Evolutionary conservation across 176 grass and related monocot species (phyloP).

Genomic region (Eragrostis nindensis): DNA sequence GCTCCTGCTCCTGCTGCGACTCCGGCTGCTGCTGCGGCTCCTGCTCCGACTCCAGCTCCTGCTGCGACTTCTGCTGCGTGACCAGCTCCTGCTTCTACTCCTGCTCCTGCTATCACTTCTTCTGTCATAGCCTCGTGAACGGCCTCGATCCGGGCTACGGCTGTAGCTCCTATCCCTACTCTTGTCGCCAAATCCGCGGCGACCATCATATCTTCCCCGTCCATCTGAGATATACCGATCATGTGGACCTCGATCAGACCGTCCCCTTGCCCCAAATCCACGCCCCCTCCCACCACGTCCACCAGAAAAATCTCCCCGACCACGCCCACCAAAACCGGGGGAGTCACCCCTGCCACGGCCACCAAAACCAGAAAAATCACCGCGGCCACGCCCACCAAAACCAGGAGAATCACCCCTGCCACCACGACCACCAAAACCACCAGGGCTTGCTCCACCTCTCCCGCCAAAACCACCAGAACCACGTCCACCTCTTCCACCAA

Average conservation of each 20-base stretch:
- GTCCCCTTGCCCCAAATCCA: conserved; percentile 72
- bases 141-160: conserved; percentile 66
- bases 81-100: conserved; percentile 64
- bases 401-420: conserved; percentile 66
- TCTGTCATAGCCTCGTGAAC: conserved; percentile 62
- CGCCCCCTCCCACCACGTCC: conserved; percentile 63
- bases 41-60: conserved; percentile 56
- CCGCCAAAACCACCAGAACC: conserved; percentile 64
- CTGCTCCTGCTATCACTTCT: conserved; percentile 57
- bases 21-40: conserved; percentile 55
- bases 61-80: conserved; percentile 67
- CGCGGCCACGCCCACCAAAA: conserved; percentile 58
- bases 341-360: conserved; percentile 58
- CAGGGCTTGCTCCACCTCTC: conserved; percentile 54
- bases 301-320: conserved; percentile 66
- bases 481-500: conserved; percentile 57
- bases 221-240: conserved; percentile 79
- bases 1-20: conserved; percentile 66
- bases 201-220: conserved; percentile 62
- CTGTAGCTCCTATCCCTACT: conserved; percentile 73
- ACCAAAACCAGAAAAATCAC: conserved; percentile 60
- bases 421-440: conserved; percentile 62
- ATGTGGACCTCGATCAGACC: conserved; percentile 62
- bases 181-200: conserved; percentile 63
- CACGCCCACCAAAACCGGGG: conserved; percentile 61